phyloP scores from a whole-genome alignment of 139 green algal species.

The Diplosphaera chodatii region DNA sequence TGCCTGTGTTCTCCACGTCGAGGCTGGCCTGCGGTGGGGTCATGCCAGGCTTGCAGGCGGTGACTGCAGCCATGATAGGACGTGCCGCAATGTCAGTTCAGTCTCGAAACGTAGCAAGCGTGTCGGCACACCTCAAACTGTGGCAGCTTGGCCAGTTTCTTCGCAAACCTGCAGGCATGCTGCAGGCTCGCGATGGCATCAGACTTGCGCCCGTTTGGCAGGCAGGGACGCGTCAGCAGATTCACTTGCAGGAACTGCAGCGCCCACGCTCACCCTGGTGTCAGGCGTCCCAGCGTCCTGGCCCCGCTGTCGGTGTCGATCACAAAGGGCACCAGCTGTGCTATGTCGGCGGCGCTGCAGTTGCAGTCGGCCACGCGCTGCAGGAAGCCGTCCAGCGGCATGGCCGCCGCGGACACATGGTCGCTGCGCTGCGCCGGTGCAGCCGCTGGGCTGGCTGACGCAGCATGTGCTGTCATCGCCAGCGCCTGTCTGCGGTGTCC shows the following conservation, averaged over 20 bases:
- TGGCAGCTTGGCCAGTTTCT: not conserved
- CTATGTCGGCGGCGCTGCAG: slow-evolving; percentile 24
- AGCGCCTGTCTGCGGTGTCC: too few species aligned
- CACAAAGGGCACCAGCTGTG: slow-evolving; percentile 36
- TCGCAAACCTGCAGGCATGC: slow-evolving; percentile 8
- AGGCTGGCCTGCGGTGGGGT: not conserved
- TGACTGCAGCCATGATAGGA: too few species aligned
- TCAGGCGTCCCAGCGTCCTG: slow-evolving; percentile 37
- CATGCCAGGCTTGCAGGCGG: too few species aligned
- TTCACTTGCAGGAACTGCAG: too few species aligned
- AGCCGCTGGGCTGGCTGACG: not conserved
- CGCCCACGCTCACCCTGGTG: slow-evolving; percentile 5
- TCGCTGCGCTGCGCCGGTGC: too few species aligned
- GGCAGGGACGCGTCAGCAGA: too few species aligned
- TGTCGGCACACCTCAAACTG: not conserved
- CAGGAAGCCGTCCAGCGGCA: slow-evolving; percentile 30
- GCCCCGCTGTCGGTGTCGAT: slow-evolving; percentile 29
- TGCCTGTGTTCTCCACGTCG: slow-evolving; percentile 6
- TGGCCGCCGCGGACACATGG: too few species aligned
- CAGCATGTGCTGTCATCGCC: not conserved
- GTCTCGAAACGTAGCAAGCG: too few species aligned
- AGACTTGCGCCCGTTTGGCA: too few species aligned
- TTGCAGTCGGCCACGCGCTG: slow-evolving; percentile 47
- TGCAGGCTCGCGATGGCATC: too few species aligned
- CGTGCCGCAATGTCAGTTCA: too few species aligned